phyloP scores from a whole-genome alignment of 148 eudicot genomes.

The Camellia granthamiana region DNA sequence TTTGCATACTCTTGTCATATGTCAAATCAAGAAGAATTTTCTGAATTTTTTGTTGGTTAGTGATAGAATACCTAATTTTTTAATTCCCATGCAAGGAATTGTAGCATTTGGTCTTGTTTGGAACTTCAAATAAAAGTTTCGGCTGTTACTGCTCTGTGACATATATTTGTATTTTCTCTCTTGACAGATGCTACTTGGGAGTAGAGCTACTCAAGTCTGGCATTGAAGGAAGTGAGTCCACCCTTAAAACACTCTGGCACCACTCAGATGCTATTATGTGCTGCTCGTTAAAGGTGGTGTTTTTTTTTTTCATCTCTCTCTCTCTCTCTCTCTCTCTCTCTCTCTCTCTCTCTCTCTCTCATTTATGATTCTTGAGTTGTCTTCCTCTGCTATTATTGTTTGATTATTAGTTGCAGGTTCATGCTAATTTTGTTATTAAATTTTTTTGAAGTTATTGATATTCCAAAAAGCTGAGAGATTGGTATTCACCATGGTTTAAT shows the following conservation, averaged over 20 bases:
- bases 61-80: not conserved
- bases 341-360: not conserved
- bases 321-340: no score
- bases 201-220: constrained; percentile 68
- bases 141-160: not conserved
- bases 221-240: constrained; percentile 61
- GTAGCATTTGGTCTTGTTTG: not conserved
- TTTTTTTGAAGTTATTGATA: no score
- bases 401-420: no score
- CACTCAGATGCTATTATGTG: constrained; percentile 91
- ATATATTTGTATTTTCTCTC: not conserved
- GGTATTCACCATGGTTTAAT: no score
- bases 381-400: no score
- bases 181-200: constrained; percentile 66
- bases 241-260: constrained; percentile 75
- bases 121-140: not conserved
- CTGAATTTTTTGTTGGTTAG: not conserved
- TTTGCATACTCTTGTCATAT: not conserved
- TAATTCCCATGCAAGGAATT: not conserved
- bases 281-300: constrained; percentile 75
- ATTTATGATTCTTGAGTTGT: not conserved
- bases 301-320: no score
- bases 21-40: not conserved
- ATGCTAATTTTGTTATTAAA: no score
- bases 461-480: no score